Evolutionary conservation across 495 filamentous ascomycete species (phyloP), one percentile per base, ranked within the genome.

Genomic region (Xylaria nigripes): DNA sequence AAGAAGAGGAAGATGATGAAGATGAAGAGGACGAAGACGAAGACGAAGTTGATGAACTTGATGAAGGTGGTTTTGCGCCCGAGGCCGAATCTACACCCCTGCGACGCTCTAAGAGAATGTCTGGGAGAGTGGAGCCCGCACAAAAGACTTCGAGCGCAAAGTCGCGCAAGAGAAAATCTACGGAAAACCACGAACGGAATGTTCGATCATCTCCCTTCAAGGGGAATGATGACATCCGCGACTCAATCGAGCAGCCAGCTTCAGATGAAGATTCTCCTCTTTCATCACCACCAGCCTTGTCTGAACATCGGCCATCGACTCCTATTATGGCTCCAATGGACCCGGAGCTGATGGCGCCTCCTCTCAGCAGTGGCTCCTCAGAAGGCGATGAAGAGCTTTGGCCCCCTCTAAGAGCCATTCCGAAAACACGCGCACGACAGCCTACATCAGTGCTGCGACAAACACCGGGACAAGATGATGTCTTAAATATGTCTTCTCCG

Each of bases 131-230:
- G 5, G 61, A 51, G 10, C 44, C 41, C 24, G 45, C 46, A 15
- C 57, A 68, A 1, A 50, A 18, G 0, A 65, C 66, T 10, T 60
- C 70, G 12, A 51, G 48, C 10, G 36, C 52, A 32, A 65, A 62
- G n/a, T 64, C 69, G 5, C 69, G 72, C 15, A 77, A 77, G 58
- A 64, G 75, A 38, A 77, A 77, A 51, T 76, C 71, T 4, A 52
- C 69, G 8, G 72, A 76, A 40, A 61, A 58, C 18, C 69, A 70
- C 41, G 58, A 71, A 15, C 57, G 56, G 18, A 62, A 58, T 32
- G 8, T 41, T 12, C 58, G 60, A 41, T 63, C 65, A 12, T 63
- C 60, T 15, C 65, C 58, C 38, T 63, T 62, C 27, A 49, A 61
- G 66, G 21, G 68, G 60, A 16, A 55, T n/a, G 57, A 59, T 24